Evolutionary conservation across 129 eudicot species (phyloP), one percentile per base, ranked within the genome.

Genomic region (Flaveria ramosissima): DNA sequence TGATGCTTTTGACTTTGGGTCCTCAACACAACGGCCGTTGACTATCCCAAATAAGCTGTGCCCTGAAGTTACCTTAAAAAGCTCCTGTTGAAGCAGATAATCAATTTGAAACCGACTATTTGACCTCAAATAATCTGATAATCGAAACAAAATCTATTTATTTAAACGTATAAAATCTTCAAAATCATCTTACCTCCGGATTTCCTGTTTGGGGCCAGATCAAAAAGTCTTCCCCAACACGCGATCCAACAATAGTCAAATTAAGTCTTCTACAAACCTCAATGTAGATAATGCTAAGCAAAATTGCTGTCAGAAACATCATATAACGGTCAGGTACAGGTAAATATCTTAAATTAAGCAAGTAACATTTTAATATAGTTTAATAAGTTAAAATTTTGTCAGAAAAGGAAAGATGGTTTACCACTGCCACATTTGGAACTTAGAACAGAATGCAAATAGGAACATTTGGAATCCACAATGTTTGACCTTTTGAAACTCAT

Each of bases 231-330:
- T 88, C 98, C 74, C 96, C 98, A 48, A 93, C 90, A 73, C 92
- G 90, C 77, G 98, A 90, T 80, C 98, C 98, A 78, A 90, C 87
- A 71, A 93, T 84, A 65, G 87, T 90, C 81, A 93, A 81, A 82
- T 87, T 89, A 70, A 93, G 98, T 81, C 96, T 86, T 81, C 77
- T 88, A 77, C 98, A 93, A 82, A 93, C 95, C 80, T 93, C 98
- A 76, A 93, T 90, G 76, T 93, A 93, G 53, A 93, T 88, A 59
- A 90, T 80, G 78, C 98, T 88, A 81, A 93, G 90, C 88, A 93
- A 83, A 88, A 93, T 90, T 78, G 96, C 98, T 93, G 95, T 43
- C 47, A 67, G 66, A 53, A 69, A 43, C 57, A 16, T 14, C 41
- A 65, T 42, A 19, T 43, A 27, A 27, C 30, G 30, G 30, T 27